These are phyloP conservation scores for Tulasnella sp. DNA, from an alignment of 768 basidiomycete species.

Conservation along the genomic window DNA sequence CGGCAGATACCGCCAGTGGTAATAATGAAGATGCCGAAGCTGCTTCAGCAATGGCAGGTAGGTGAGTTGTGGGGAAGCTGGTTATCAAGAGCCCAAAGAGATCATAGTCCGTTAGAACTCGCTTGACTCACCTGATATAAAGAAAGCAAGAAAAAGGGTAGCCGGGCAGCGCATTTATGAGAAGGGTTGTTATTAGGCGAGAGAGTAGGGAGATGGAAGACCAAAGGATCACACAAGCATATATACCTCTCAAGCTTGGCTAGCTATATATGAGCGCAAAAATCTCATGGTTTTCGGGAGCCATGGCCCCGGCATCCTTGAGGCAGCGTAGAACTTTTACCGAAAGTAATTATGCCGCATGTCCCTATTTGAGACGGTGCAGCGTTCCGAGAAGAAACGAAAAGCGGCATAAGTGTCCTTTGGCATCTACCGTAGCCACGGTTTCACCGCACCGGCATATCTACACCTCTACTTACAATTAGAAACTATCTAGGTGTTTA, in stretches of 20 bases:
- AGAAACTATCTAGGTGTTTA: no score
- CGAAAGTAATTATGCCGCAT: not conserved
- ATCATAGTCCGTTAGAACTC: not conserved
- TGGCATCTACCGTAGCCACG: not conserved
- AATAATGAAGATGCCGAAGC: not conserved
- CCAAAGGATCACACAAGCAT: not conserved
- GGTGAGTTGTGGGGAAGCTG: not conserved
- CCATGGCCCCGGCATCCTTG: not conserved
- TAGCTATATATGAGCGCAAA: not conserved
- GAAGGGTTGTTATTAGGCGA: not conserved
- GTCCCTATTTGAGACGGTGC: not conserved
- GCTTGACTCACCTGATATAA: not conserved
- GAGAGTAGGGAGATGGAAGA: not conserved
- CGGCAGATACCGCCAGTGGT: not conserved
- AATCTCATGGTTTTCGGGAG: not conserved
- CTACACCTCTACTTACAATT: not conserved
- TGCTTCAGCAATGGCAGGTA: not conserved
- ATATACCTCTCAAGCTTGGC: not conserved
- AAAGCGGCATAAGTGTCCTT: not conserved
- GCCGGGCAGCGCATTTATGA: not conserved
- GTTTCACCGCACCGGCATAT: not conserved
- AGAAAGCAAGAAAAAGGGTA: not conserved
- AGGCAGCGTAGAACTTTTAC: not conserved
- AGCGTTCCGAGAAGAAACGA: not conserved
- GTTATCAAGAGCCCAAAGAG: not conserved